phyloP scores from a whole-genome alignment of 2,329 filamentous ascomycete species.

The Colletotrichum godetiae region DNA sequence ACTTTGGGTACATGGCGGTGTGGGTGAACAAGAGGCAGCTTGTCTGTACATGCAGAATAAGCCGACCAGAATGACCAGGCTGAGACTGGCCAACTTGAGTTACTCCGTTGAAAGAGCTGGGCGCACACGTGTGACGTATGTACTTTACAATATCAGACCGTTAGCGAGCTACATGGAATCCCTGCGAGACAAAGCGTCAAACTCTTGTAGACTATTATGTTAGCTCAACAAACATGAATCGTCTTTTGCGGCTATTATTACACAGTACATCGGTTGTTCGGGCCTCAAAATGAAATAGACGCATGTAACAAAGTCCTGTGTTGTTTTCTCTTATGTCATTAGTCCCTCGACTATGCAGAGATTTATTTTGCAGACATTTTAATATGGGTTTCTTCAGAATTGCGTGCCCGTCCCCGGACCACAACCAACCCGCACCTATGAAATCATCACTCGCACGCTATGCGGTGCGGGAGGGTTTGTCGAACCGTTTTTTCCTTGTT shows the following conservation, averaged over 20 bases:
- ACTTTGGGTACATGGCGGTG: neutral
- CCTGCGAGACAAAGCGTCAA: neutral
- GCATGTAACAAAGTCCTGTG: neutral
- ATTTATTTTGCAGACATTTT: slow-evolving; percentile 11
- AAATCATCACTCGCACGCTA: slow-evolving; percentile 7
- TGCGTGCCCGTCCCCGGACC: neutral
- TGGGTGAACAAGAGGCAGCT: neutral
- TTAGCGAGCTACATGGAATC: neutral
- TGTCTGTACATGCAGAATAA: neutral
- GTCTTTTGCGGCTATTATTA: neutral
- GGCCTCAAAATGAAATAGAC: neutral
- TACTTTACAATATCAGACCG: neutral
- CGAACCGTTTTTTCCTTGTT: slow-evolving; percentile 14
- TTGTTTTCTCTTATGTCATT: neutral
- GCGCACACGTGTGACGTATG: neutral
- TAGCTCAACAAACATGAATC: neutral
- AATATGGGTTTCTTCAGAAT: slow-evolving; percentile 8
- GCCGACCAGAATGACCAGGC: no score
- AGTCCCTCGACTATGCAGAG: neutral
- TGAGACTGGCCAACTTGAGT: neutral
- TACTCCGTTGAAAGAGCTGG: neutral
- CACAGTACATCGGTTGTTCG: neutral
- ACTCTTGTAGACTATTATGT: neutral
- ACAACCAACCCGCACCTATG: neutral
- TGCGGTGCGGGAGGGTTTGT: slow-evolving; percentile 2